Evolutionary conservation across 176 grass and related monocot genomes (phyloP), one percentile per base, ranked within the genome.

Genomic region (Oryza australiensis): DNA sequence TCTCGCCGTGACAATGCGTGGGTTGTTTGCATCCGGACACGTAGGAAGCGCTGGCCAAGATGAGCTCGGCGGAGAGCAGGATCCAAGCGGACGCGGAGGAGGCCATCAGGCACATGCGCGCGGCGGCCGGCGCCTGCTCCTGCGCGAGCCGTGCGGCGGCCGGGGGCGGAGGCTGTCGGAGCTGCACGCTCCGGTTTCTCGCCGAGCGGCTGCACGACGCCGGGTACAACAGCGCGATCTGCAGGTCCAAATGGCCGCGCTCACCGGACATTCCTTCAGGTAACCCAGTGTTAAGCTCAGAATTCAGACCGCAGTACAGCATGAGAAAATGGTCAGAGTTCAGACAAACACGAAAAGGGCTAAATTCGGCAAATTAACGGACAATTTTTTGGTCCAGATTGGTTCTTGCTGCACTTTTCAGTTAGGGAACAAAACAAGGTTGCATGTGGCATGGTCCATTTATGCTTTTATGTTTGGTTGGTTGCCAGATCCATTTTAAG

Each of bases 201-300:
- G 30, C 88, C 15, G 30, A 77, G 22, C 35, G 76, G 14, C 91
- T 97, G 66, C 70, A 55, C 22, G 81, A 89, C 46, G 80, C 87
- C n/a, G 86, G 91, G 16, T 93, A 87, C 68, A 76, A 91, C 81
- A 91, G 94, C 64, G 81, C 86, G 27, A 26, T 91, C 59, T 91
- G 86, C 86, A 78, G 82, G 78, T 89, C 84, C 66, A 93, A 86
- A 64, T 93, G 91, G 94, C 26, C 28, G 13, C 84, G 57, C 9
- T 86, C 91, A 0, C 29, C 64, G 3, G 74, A 93, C 51, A 87
- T 97, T 43, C 91, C 86, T 40, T 86, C 88, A 86, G 82, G 88
- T 88, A 68, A 38, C 4, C 6, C 63, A 62, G 22, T 4, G 24
- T n/a, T 60, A n/a, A 60, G n/a, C 10, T 26, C 41, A 43, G 41